Evolutionary conservation across 164 flowering plant species (phyloP), one percentile per base, ranked within the genome.

Genomic region (Berberis vulgaris): DNA sequence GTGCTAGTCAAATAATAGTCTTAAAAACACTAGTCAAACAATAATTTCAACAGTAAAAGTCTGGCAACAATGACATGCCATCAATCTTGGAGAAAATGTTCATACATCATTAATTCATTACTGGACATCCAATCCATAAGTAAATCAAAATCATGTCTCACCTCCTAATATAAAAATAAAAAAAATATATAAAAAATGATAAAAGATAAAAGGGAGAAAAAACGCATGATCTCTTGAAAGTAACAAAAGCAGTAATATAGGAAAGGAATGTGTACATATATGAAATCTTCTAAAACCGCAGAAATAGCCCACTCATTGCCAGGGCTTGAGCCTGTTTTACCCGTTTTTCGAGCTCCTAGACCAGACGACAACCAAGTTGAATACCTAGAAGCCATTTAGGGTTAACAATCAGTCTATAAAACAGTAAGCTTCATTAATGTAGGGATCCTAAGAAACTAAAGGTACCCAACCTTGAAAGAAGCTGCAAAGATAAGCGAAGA

Each of bases 401-500:
- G 53, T 39, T 43, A 6, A 5, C 10, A 45, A 52, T 52, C 61
- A 45, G 38, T 46, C 41, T 45, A 66, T 61, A 7, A 41, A 46
- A 7, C 10, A 65, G 47, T 61, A n/a, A 49, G 3, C 40, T 40
- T 41, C 3, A 12, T 41, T 57, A 8, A 26, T 26, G 26, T 26
- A 26, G 26, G 26, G 26, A 26, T 26, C 26, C 26, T 57, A 6
- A 6, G 40, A 13, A n/a, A 38, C 45, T 40, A n/a, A 69, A 45
- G 11, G 65, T 64, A 62, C 66, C 75, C 45, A 41, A 87, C 99
- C 99, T 84, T 54, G 99, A 82, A 57, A 95, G 74, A 76, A 95
- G 97, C 80, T 95, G 97, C 79, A 95, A 78, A 62, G 93, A 79
- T 64, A 95, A 77, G 55, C 96, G 90, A 42, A 95, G 83, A 69